Evolutionary conservation across 768 basidiomycete genomes (phyloP).

Genomic region (Auriscalpium vulgare): DNA sequence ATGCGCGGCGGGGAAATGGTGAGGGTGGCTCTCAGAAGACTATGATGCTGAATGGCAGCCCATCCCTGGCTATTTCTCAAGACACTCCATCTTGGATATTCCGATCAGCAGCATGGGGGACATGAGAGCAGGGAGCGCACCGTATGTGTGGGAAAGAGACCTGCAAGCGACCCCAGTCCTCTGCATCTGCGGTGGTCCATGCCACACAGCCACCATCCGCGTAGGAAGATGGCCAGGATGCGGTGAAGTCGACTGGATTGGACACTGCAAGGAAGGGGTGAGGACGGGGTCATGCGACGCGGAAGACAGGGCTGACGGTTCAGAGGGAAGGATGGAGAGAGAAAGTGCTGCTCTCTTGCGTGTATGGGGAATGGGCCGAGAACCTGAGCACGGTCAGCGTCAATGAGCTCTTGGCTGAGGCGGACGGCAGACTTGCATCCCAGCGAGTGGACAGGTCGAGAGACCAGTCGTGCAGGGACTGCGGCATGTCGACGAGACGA

Average conservation of each 20-base stretch:
- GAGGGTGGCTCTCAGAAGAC: constrained; percentile 56
- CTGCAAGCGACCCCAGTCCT: constrained; percentile 39
- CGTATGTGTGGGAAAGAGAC: constrained; percentile 61
- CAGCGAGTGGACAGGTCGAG: no score
- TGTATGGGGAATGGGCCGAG: constrained; percentile 82
- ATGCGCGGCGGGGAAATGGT: constrained; percentile 42
- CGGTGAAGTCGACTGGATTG: constrained; percentile 38
- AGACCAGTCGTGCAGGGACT: no score
- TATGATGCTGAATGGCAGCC: constrained; percentile 79
- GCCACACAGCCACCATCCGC: constrained; percentile 52
- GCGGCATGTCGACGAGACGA: no score
- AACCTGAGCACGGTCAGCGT: constrained; percentile 50
- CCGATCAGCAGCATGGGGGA: background rate
- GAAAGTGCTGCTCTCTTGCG: constrained; percentile 73
- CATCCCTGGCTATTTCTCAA: constrained; percentile 77
- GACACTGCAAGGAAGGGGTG: constrained; percentile 31
- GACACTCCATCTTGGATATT: constrained; percentile 51
- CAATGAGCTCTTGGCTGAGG: constrained; percentile 19
- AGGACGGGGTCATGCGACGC: background rate
- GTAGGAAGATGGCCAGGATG: constrained; percentile 58
- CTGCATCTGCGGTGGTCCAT: constrained; percentile 44
- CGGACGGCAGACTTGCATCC: no score
- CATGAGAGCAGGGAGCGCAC: constrained; percentile 23
- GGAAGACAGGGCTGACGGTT: constrained; percentile 37
- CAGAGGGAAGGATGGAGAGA: constrained; percentile 72